Percentiles rank a stretch among this genome's conserved stretches.
phyloP scores from a whole-genome alignment of 768 basidiomycete species.

The Baorangia bicolor region DNA sequence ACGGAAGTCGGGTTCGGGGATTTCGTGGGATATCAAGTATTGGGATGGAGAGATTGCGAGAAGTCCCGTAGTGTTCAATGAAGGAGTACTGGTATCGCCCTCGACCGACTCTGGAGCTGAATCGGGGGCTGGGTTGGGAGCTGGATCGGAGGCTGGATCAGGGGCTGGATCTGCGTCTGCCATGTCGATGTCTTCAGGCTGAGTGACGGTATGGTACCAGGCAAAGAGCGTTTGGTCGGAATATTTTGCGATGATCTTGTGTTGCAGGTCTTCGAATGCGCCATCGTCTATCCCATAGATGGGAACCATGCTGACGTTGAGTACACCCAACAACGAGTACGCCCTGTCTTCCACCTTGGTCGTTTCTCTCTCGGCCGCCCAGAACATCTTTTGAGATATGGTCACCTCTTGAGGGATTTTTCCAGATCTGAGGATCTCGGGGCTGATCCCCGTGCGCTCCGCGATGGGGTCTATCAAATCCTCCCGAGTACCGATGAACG shows the following conservation, averaged over 20 bases:
- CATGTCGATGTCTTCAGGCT: constrained; percentile 14
- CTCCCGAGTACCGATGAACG: constrained; percentile 14
- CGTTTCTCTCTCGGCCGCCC: constrained; percentile 28
- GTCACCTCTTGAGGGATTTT: constrained; percentile 9
- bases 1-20: constrained; percentile 19
- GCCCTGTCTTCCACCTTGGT: constrained; percentile 28
- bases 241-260: constrained; percentile 18
- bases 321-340: constrained; percentile 31
- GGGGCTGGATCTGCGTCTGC: background rate
- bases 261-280: constrained; percentile 28
- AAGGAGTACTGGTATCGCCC: background rate
- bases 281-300: constrained; percentile 26
- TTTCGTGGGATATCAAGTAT: constrained; percentile 21
- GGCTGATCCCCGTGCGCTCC: constrained; percentile 15
- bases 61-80: constrained; percentile 19
- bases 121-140: background rate
- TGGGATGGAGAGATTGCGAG: constrained; percentile 25
- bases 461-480: constrained; percentile 12
- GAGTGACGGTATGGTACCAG: constrained; percentile 17
- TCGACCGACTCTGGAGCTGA: background rate
- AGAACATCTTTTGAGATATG: constrained; percentile 28
- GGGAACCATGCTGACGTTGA: constrained; percentile 19
- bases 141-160: background rate
- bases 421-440: constrained; percentile 12
- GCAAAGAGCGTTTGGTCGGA: constrained; percentile 29